Evolutionary conservation across 1,284 basidiomycete species (phyloP), one percentile per base, ranked within the genome.

Genomic region (Trametes pubescens): DNA sequence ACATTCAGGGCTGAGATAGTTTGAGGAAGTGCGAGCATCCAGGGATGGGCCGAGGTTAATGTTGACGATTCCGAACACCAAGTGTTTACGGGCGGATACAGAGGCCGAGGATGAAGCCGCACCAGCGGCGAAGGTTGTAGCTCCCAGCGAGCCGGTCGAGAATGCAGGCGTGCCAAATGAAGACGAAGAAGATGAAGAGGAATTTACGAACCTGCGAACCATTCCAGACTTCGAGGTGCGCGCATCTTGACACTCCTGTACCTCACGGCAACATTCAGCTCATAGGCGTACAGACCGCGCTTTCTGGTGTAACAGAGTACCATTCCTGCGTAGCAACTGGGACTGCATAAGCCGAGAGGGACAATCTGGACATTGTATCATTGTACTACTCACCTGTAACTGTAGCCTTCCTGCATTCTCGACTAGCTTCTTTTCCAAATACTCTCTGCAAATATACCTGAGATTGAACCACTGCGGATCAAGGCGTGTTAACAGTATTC

Each of bases 21-120:
- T 90, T 65, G 86, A 89, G 68, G 87, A 90, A 71, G 82, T 91
- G 62, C 82, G 80, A 48, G 87, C 88, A 13, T 81, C 84, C 22
- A 86, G 87, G 80, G 84, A 86, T 64, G 83, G 82, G 65, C 82
- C 81, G 65, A 81, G 79, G 65, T 80, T 91, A 44, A 82, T 82
- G 63, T 74, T 91, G 69, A 84, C 84, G 71, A 90, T 90, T 69
- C 89, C 89, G 46, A 90, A 88, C 55, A 65, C 67, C 51, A 67
- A 67, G 21, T 73, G 72, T 51, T 59, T 71, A 18, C 70, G 69
- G 34, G 66, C 29, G 29, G 29, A 32, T 8, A 32, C 70, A 6
- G 65, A 62, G 21, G 37, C 4, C 4, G 57, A 55, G 8, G 49
- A 46, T 2, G 18, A 9, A 4, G 37, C 7, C 10, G 26, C 14